Conservation (phyloP, 2,329 filamentous ascomycete species). For the Hypoxylon sp. region DNA sequence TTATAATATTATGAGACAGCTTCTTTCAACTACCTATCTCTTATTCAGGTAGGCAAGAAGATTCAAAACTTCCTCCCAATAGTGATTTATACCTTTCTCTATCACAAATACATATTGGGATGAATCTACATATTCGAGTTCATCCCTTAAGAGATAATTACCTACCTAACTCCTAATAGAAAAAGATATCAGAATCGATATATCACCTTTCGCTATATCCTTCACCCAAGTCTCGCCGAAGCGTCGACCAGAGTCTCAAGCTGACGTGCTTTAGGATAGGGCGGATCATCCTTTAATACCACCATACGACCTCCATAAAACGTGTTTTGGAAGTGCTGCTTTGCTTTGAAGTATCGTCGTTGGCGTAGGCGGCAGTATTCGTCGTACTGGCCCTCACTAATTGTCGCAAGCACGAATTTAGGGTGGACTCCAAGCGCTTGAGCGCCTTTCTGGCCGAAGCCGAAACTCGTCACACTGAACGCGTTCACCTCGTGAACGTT, state of each 20-base stretch:
- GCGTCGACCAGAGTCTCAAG: constrained; percentile 35
- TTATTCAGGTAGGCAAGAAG: neutral
- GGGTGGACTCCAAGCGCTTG: constrained; percentile 57
- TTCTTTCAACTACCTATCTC: neutral
- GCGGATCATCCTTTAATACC: constrained; percentile 38
- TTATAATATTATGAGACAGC: neutral
- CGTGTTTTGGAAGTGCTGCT: constrained; percentile 44
- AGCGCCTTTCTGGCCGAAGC: constrained; percentile 62
- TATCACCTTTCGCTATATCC: neutral
- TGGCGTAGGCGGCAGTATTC: constrained; percentile 34
- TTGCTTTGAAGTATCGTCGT: constrained; percentile 33
- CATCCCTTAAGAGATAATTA: neutral
- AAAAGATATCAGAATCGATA: constrained; percentile 2
- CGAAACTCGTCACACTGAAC: constrained; percentile 59
- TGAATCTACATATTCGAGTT: neutral
- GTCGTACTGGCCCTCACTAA: constrained; percentile 41
- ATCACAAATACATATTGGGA: neutral
- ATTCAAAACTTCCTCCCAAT: no score
- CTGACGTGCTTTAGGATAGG: constrained; percentile 34
- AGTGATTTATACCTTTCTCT: neutral
- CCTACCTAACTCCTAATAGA: constrained; percentile 3
- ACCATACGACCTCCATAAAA: constrained; percentile 42
- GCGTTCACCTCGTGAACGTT: constrained; percentile 50
- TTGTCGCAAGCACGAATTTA: constrained; percentile 55
- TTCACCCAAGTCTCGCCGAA: constrained; percentile 34